Conservation (phyloP, 2,329 filamentous ascomycete species). For the Graphilbum ipis-grandicollis region DNA sequence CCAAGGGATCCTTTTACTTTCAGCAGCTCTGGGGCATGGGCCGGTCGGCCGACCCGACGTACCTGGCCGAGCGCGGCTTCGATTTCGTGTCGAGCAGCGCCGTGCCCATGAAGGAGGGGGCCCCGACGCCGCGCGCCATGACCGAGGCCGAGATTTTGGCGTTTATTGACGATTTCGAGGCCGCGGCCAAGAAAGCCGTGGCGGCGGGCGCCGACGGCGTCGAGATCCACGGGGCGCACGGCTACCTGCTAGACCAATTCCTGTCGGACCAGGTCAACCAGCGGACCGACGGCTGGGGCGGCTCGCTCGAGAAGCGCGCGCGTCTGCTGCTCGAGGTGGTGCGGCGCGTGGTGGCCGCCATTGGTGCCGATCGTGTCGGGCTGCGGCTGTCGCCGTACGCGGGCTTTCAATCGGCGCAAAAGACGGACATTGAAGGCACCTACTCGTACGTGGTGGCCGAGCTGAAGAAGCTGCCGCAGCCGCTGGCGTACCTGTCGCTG, state of each 20-base stretch:
- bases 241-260: slow-evolving; percentile 59
- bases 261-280: slow-evolving; percentile 50
- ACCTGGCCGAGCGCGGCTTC: slow-evolving; percentile 15
- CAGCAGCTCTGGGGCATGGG: slow-evolving; percentile 38
- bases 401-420: slow-evolving; percentile 37
- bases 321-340: slow-evolving; percentile 52
- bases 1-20: slow-evolving; percentile 40
- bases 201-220: slow-evolving; percentile 50
- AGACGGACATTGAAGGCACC: slow-evolving; percentile 14
- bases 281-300: slow-evolving; percentile 50
- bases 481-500: slow-evolving; percentile 34
- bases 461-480: slow-evolving; percentile 14
- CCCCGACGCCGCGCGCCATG: slow-evolving; percentile 37
- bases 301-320: slow-evolving; percentile 53
- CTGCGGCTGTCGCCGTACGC: slow-evolving; percentile 38
- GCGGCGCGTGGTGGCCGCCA: slow-evolving; percentile 32
- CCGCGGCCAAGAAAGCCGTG: slow-evolving; percentile 34
- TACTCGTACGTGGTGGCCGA: slow-evolving; percentile 1
- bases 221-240: slow-evolving; percentile 63
- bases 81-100: slow-evolving; percentile 21
- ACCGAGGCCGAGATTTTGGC: slow-evolving; percentile 46
- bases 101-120: slow-evolving; percentile 23
- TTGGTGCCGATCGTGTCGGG: slow-evolving; percentile 29
- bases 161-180: slow-evolving; percentile 41
- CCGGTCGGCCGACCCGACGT: slow-evolving; percentile 18